Evolutionary conservation across 768 basidiomycete genomes (phyloP).

Genomic region (Paxillus rubicundulus): DNA sequence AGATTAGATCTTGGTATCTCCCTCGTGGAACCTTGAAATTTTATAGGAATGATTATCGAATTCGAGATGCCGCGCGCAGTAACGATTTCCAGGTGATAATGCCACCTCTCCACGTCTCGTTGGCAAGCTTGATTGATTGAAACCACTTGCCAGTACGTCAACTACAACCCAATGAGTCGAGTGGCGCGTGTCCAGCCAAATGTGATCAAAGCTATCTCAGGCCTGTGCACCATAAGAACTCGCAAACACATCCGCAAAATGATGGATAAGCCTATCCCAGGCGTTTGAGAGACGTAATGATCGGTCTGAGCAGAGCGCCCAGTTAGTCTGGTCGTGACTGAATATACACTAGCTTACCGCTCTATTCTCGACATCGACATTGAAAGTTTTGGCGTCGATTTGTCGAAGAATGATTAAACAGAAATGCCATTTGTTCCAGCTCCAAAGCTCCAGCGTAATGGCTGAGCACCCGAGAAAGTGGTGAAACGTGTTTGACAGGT

Average conservation of each 20-base stretch:
- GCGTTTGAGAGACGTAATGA: conserved; percentile 56
- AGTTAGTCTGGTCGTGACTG: background rate
- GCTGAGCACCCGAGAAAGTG: conserved; percentile 26
- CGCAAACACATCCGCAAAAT: conserved; percentile 57
- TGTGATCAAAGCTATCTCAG: conserved; percentile 56
- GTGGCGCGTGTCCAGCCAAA: conserved; percentile 54
- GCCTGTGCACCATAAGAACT: conserved; percentile 52
- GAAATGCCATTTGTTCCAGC: conserved; percentile 60
- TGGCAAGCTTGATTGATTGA: conserved; percentile 53
- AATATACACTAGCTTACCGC: conserved; percentile 39
- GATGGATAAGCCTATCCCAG: conserved; percentile 68
- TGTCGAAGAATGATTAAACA: conserved; percentile 54
- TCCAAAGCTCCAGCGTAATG: conserved; percentile 53
- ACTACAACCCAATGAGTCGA: background rate
- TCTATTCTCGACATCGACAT: conserved; percentile 61
- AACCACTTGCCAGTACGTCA: conserved; percentile 46
- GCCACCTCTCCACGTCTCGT: conserved; percentile 61
- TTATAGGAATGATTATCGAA: conserved; percentile 51
- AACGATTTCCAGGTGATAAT: conserved; percentile 51
- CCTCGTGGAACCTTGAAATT: conserved; percentile 9
- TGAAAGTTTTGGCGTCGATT: conserved; percentile 61
- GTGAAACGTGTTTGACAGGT: conserved; percentile 43
- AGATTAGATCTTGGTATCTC: background rate
- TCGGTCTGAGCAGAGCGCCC: conserved; percentile 36
- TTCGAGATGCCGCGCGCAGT: conserved; percentile 53